These are phyloP conservation scores for Colletotrichum tropicale DNA, from an alignment of 2,329 filamentous ascomycete species.

Conservation along the genomic window DNA sequence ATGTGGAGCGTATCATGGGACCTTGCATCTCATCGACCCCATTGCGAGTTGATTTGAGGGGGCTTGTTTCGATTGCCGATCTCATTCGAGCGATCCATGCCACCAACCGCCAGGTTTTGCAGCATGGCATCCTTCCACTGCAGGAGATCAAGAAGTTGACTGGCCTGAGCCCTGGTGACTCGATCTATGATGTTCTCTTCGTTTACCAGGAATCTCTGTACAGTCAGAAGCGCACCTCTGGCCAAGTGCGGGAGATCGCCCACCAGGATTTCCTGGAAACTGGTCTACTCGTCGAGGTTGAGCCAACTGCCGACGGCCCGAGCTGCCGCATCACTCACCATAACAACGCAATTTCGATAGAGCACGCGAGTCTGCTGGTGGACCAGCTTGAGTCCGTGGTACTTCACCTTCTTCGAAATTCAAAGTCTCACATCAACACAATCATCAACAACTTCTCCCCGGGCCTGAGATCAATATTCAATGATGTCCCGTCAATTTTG, in stretches of 20 bases:
- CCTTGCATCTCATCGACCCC: conserved; percentile 82
- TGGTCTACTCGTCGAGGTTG: conserved; percentile 75
- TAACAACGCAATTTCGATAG: conserved; percentile 50
- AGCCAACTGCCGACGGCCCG: conserved; percentile 57
- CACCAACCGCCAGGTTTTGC: conserved; percentile 68
- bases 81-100: conserved; percentile 68
- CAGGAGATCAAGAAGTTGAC: conserved; percentile 70
- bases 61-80: conserved; percentile 58
- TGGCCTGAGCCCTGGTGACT: conserved; percentile 56
- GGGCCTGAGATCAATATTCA: conserved; percentile 53
- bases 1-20: conserved; percentile 76
- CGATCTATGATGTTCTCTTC: conserved; percentile 78
- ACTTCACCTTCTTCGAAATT: conserved; percentile 26
- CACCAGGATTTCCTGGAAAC: conserved; percentile 79
- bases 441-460: conserved; percentile 31
- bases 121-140: conserved; percentile 67
- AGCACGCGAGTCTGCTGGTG: conserved; percentile 61
- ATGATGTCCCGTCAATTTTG: conserved; percentile 39
- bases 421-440: neutral
- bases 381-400: conserved; percentile 64
- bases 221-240: conserved; percentile 26
- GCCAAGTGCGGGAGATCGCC: conserved; percentile 56
- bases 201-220: conserved; percentile 81
- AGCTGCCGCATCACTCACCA: conserved; percentile 53
- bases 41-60: conserved; percentile 64